These are phyloP conservation scores for Candida coleopterorum DNA, from an alignment of 805 yeast species.

Conservation along the genomic window DNA sequence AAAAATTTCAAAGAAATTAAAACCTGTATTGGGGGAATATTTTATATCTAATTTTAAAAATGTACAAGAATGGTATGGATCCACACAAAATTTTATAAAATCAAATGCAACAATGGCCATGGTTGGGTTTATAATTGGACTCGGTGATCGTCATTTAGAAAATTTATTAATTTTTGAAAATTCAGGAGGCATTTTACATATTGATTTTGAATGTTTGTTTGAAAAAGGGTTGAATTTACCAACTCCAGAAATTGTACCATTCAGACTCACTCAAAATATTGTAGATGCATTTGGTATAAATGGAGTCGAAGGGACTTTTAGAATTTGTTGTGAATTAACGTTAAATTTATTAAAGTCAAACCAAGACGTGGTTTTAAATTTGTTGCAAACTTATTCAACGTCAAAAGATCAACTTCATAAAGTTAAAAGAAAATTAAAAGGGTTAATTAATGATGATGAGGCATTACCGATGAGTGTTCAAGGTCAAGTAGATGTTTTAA, in stretches of 20 bases:
- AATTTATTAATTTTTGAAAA: constrained; percentile 71
- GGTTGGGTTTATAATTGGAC: constrained; percentile 88
- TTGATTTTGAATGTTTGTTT: constrained; percentile 94
- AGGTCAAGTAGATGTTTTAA: constrained; percentile 88
- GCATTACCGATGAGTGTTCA: constrained; percentile 84
- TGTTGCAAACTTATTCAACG: constrained; percentile 64
- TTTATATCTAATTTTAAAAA: constrained; percentile 85
- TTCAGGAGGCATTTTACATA: constrained; percentile 81
- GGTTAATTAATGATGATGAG: constrained; percentile 70
- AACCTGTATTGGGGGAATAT: constrained; percentile 83
- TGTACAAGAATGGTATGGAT: constrained; percentile 81
- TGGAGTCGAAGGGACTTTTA: constrained; percentile 86
- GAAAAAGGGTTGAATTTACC: constrained; percentile 72
- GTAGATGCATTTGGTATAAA: constrained; percentile 90
- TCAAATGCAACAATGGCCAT: constrained; percentile 95
- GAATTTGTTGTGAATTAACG: constrained; percentile 83
- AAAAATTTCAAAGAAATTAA: constrained; percentile 32
- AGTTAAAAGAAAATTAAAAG: constrained; percentile 76
- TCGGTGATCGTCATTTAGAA: constrained; percentile 97
- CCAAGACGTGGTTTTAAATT: constrained; percentile 82
- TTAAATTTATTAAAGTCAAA: constrained; percentile 65
- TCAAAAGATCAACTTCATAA: constrained; percentile 60
- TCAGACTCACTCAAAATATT: constrained; percentile 82
- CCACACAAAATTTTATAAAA: constrained; percentile 68
- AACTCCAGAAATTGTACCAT: constrained; percentile 93